Evolutionary conservation across 2,329 filamentous ascomycete genomes (phyloP).

Genomic region (Penicillium aurantiogriseum): DNA sequence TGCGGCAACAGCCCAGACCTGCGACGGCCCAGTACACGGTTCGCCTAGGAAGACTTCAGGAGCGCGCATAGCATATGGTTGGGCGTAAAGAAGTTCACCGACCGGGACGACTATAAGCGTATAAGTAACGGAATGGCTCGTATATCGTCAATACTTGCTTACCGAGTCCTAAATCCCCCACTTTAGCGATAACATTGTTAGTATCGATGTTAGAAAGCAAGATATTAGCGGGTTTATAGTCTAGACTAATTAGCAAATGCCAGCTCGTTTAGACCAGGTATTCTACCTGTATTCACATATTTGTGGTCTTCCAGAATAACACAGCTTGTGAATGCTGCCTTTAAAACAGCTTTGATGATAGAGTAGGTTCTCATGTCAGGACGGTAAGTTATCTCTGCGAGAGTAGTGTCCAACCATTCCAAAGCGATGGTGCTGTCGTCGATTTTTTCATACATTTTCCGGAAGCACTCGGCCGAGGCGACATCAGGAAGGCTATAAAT

Average conservation of each 20-base stretch:
- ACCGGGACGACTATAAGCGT: not conserved
- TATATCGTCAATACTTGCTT: not conserved
- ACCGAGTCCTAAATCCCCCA: not conserved
- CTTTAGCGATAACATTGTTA: not conserved
- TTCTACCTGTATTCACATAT: not conserved
- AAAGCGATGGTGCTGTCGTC: not conserved
- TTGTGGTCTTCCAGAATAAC: not conserved
- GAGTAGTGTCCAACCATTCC: not conserved
- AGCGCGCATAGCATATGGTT: slow-evolving; percentile 1
- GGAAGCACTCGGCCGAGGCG: not conserved
- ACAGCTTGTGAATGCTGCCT: not conserved
- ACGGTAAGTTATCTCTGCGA: not conserved
- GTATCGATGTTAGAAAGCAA: not conserved
- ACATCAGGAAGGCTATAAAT: not conserved
- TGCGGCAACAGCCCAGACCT: not conserved
- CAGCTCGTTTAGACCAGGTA: not conserved
- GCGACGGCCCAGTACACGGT: not conserved
- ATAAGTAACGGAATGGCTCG: not conserved
- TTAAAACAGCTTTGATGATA: not conserved
- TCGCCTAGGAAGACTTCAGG: not conserved
- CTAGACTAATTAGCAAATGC: not conserved
- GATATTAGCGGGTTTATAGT: not conserved
- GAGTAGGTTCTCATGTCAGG: not conserved
- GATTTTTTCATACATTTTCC: not conserved
- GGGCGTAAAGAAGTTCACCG: not conserved